Conservation (phyloP, 805 yeast species). For the Naumovozyma baii region DNA sequence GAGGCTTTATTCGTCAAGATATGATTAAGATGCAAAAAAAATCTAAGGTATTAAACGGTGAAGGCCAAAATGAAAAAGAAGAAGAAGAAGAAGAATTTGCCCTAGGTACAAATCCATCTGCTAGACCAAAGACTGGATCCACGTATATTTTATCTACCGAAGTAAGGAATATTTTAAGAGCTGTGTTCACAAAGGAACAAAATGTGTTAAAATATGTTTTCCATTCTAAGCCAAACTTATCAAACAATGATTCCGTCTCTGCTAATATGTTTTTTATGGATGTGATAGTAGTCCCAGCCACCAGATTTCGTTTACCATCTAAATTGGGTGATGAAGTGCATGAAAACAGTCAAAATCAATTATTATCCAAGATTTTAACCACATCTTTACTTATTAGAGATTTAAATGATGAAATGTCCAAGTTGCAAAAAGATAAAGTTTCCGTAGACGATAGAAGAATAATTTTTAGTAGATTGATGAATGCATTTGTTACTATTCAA, state of each 20-base stretch:
- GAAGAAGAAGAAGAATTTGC: constrained; percentile 24
- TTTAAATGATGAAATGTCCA: constrained; percentile 72
- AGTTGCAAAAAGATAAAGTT: constrained; percentile 47
- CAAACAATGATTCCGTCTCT: constrained; percentile 34
- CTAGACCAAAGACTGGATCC: constrained; percentile 60
- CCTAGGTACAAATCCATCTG: constrained; percentile 36
- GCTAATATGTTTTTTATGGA: constrained; percentile 89
- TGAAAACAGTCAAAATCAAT: constrained; percentile 87
- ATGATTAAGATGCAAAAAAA: constrained; percentile 42
- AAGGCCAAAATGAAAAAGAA: constrained; percentile 9
- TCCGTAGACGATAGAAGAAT: constrained; percentile 64
- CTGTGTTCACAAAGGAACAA: constrained; percentile 69
- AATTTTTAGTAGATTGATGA: constrained; percentile 83
- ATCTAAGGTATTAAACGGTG: constrained; percentile 23
- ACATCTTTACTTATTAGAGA: constrained; percentile 80
- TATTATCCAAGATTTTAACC: constrained; percentile 67
- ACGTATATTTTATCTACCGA: constrained; percentile 85
- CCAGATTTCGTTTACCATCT: constrained; percentile 93
- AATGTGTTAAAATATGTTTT: constrained; percentile 59
- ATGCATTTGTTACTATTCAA: constrained; percentile 88
- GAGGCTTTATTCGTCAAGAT: constrained; percentile 66
- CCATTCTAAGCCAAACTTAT: constrained; percentile 62
- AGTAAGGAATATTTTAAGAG: constrained; percentile 65
- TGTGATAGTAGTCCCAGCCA: constrained; percentile 87
- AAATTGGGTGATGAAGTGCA: constrained; percentile 94